Evolutionary conservation across 495 filamentous ascomycete species (phyloP).

Genomic region (Neurospora sp.): DNA sequence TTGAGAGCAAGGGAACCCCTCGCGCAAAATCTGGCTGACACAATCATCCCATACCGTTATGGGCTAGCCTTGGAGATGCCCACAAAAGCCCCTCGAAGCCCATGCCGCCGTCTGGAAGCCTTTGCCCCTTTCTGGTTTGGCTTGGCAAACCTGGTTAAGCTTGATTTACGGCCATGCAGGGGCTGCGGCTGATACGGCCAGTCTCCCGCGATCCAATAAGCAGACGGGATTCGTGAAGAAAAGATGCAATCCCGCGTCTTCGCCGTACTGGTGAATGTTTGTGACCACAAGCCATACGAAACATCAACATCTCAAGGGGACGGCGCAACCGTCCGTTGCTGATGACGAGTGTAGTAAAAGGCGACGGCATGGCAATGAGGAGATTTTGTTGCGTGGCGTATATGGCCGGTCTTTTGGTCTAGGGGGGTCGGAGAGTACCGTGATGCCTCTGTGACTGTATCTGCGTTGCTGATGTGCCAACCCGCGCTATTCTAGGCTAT

Average conservation of each 20-base stretch:
- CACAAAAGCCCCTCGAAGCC: not conserved
- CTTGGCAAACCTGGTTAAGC: not conserved
- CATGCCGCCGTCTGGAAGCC: not conserved
- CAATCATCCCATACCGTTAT: not conserved
- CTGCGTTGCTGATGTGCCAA: not conserved
- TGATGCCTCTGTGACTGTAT: not conserved
- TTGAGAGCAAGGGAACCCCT: not conserved
- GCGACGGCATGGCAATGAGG: not conserved
- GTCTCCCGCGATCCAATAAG: constrained; percentile 4
- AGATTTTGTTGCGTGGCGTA: not conserved
- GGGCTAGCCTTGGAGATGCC: not conserved
- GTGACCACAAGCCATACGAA: not conserved
- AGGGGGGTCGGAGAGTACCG: not conserved
- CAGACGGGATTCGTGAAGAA: not conserved
- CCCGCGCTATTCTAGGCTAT: not conserved
- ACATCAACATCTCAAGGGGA: not conserved
- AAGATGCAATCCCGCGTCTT: not conserved
- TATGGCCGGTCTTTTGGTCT: not conserved
- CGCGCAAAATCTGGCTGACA: not conserved
- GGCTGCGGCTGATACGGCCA: constrained; percentile 1
- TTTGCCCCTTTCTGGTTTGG: not conserved
- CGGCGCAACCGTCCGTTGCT: not conserved
- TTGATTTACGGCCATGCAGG: not conserved
- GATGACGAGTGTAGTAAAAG: not conserved
- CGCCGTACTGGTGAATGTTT: not conserved